Evolutionary conservation across 1,139 yeast genomes (phyloP).

Genomic region (Trichomonascaceae sp.): DNA sequence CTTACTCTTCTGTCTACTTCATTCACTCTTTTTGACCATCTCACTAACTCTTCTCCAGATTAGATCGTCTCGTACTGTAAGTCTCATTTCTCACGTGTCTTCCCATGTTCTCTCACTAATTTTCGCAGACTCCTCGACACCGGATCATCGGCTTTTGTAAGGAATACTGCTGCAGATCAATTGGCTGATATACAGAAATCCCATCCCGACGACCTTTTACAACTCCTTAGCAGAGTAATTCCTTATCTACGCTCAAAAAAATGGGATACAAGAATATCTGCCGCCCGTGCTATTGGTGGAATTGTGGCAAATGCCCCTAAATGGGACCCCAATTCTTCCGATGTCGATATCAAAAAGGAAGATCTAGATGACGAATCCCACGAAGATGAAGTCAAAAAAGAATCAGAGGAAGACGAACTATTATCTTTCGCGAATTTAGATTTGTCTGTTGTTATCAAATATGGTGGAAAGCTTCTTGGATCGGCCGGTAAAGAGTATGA

Average conservation of each 20-base stretch:
- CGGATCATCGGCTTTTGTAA: slow-evolving; percentile 88
- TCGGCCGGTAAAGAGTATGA: slow-evolving; percentile 52
- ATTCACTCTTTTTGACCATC: background rate
- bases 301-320: slow-evolving; percentile 69
- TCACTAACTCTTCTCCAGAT: slow-evolving; percentile 21
- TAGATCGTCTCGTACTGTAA: slow-evolving; percentile 36
- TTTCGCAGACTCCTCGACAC: slow-evolving; percentile 58
- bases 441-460: slow-evolving; percentile 54
- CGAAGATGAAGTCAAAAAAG: slow-evolving; percentile 18
- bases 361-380: slow-evolving; percentile 15
- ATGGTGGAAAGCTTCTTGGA: slow-evolving; percentile 68
- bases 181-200: slow-evolving; percentile 87
- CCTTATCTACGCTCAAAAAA: slow-evolving; percentile 76
- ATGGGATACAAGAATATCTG: slow-evolving; percentile 96
- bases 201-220: slow-evolving; percentile 89
- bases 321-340: slow-evolving; percentile 75
- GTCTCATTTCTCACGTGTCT: slow-evolving; percentile 11
- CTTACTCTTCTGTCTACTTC: background rate
- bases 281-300: slow-evolving; percentile 93
- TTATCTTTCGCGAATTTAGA: slow-evolving; percentile 60
- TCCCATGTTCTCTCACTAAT: background rate
- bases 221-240: slow-evolving; percentile 78
- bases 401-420: slow-evolving; percentile 31
- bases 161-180: slow-evolving; percentile 97
- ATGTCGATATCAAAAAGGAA: slow-evolving; percentile 15